phyloP scores from a whole-genome alignment of 139 green algal genomes.

The Closterium sp. region DNA sequence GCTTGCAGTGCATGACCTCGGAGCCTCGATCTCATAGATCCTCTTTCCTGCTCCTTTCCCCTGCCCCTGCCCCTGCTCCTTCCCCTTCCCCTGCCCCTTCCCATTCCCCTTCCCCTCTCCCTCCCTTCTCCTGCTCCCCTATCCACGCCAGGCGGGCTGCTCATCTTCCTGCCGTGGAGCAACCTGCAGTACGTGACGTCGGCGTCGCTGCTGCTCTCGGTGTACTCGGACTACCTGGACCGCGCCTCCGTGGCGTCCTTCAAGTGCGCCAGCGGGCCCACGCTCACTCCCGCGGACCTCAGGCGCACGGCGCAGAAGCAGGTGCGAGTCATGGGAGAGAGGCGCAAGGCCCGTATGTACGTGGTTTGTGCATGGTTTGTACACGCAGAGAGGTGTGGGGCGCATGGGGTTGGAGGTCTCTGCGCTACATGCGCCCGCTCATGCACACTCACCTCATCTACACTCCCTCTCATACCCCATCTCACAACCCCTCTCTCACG shows the following conservation, averaged over 20 bases:
- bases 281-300: not conserved
- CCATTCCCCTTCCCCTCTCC: not conserved
- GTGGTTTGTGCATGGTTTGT: no score
- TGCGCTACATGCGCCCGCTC: no score
- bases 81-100: not conserved
- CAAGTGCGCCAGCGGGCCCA: not conserved
- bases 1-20: no score
- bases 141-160: not conserved
- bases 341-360: no score
- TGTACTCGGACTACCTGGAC: slow-evolving; percentile 29
- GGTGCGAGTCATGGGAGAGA: no score
- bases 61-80: not conserved
- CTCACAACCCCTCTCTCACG: no score
- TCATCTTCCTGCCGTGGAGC: not conserved
- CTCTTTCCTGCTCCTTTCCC: no score
- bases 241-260: not conserved
- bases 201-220: not conserved
- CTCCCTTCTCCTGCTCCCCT: not conserved
- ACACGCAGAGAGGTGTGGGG: no score
- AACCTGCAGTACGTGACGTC: slow-evolving; percentile 29
- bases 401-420: no score
- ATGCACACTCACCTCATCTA: no score
- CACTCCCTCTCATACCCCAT: no score
- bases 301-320: not conserved
- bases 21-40: no score